These are phyloP conservation scores for Jacaranda mimosifolia DNA, from an alignment of 257 asterid species.

Conservation along the genomic window DNA sequence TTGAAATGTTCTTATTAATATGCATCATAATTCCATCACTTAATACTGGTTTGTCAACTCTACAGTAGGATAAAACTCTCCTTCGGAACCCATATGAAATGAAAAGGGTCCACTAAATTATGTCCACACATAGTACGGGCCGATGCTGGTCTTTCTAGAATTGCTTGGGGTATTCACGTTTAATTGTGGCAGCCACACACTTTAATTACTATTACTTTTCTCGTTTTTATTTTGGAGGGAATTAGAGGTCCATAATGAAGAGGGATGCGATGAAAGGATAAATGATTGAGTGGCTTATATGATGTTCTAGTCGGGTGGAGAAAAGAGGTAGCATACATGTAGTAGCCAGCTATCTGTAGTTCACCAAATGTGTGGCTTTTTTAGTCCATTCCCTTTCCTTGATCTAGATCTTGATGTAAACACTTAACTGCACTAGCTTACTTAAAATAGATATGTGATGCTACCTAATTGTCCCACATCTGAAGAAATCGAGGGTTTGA, in stretches of 20 bases:
- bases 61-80: too few species aligned
- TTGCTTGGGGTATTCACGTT: not conserved
- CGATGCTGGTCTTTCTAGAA: not conserved
- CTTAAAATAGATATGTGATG: constrained; percentile 4
- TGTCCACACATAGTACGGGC: too few species aligned
- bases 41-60: not conserved
- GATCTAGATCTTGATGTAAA: constrained; percentile 13
- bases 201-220: not conserved
- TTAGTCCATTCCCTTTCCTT: not conserved
- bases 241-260: constrained; percentile 30
- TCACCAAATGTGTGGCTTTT: not conserved
- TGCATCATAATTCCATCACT: not conserved
- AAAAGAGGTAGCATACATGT: not conserved
- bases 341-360: constrained; percentile 11
- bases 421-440: not conserved
- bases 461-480: too few species aligned
- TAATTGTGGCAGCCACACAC: constrained; percentile 10
- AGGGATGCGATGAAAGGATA: constrained; percentile 28
- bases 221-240: constrained; percentile 24
- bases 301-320: constrained; percentile 3
- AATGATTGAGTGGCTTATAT: constrained; percentile 37
- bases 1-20: not conserved
- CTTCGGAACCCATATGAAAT: too few species aligned
- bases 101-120: too few species aligned
- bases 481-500: too few species aligned